Base-by-base conservation (phyloP, 306 rosid genomes). In the Dalbergia oliveri region DNA sequence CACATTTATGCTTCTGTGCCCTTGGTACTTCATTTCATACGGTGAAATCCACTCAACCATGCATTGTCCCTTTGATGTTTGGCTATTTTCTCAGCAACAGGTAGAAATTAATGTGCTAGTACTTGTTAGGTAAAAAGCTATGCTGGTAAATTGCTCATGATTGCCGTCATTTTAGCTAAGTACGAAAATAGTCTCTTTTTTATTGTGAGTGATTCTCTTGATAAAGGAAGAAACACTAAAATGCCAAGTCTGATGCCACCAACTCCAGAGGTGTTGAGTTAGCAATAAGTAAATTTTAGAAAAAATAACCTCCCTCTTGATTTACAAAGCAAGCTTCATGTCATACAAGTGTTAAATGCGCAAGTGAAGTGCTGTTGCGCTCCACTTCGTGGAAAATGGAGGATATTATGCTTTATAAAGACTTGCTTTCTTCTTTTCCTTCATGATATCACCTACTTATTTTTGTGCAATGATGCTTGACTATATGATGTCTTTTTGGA, bases 151-250 rank as follows among this genome's bases (percentile, higher is more conserved):
- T 68, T 13, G 41, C 45, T 59, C 72, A 81, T 73, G 74, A 76
- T 85, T 85, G 88, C 88, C 61, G 88, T 44, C 83, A 50, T 72
- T 67, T 14, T 61, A 77, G 78, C 44, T 31, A 50, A 56, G 59
- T 15, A 11, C 11, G 49, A 66, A 75, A 68, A 41, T 59, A 37
- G 6, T 11, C 59, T 66, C 66, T 7, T 50, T 12, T 65, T 47
- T 72, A 15, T 43, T 41, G 47, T 70, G 49, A 21, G 73, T 60
- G 73, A 79, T 66, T 66, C 85, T 59, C 33, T 70, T 71, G 50
- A 60, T 69, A 70, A 63, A 35, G 54, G 69, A 43, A 83, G 41
- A 82, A 37, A 51, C 9, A 64, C 68, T 39, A 43, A 66, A 45
- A 74, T 62, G 49, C 18, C 39, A 60, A 66, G 43, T 84, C 14